Conservation (phyloP, 1,139 yeast genomes). For the Magnusiomyces paraingens region DNA sequence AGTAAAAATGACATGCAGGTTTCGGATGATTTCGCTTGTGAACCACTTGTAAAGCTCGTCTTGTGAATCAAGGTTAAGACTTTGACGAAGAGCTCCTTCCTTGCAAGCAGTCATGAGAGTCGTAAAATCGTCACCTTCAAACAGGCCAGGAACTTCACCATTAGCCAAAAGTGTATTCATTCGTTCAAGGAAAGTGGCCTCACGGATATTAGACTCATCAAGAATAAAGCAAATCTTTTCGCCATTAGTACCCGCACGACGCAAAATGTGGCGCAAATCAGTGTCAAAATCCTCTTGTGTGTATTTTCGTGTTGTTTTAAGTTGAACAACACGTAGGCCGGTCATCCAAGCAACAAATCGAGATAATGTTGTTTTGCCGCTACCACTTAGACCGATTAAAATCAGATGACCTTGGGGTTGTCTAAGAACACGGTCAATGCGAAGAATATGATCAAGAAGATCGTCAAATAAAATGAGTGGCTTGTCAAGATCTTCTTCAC, state of each 20-base stretch:
- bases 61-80: slow-evolving; percentile 57
- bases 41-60: slow-evolving; percentile 78
- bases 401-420: slow-evolving; percentile 91
- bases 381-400: slow-evolving; percentile 76
- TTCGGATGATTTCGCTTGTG: slow-evolving; percentile 55
- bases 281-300: slow-evolving; percentile 60
- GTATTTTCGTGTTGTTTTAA: slow-evolving; percentile 52
- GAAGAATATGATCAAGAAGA: slow-evolving; percentile 62
- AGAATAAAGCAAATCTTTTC: slow-evolving; percentile 66
- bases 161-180: slow-evolving; percentile 91
- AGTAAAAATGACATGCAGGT: slow-evolving; percentile 79
- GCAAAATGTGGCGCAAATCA: slow-evolving; percentile 50
- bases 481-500: slow-evolving; percentile 61
- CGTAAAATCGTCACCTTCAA: slow-evolving; percentile 65
- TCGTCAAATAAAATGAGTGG: slow-evolving; percentile 63
- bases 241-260: slow-evolving; percentile 46
- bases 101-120: slow-evolving; percentile 51
- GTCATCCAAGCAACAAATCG: slow-evolving; percentile 90
- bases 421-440: slow-evolving; percentile 75
- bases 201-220: slow-evolving; percentile 74
- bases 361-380: slow-evolving; percentile 74
- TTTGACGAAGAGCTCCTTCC: slow-evolving; percentile 54
- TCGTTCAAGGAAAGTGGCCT: slow-evolving; percentile 76
- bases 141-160: slow-evolving; percentile 87
- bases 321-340: slow-evolving; percentile 58